Evolutionary conservation across 1,284 basidiomycete genomes (phyloP).

Genomic region (Irpex sp.): DNA sequence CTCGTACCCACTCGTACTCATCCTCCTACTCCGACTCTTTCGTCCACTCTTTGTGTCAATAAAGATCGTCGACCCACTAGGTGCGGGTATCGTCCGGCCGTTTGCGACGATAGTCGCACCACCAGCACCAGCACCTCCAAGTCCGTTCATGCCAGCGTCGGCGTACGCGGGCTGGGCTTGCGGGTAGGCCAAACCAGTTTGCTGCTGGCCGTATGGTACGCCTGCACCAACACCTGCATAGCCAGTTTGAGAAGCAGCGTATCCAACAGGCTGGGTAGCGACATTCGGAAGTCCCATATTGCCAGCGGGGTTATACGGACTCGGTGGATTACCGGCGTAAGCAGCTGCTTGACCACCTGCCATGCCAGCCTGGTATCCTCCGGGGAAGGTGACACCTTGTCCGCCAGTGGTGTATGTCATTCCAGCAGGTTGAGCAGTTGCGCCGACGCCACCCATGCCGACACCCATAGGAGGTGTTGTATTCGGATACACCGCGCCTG

Average conservation of each 20-base stretch:
- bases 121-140: neutral
- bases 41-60: conserved; percentile 1
- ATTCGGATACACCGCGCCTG: neutral
- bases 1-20: neutral
- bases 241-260: neutral
- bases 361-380: neutral
- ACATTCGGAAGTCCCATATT: neutral
- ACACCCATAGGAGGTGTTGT: neutral
- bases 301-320: neutral
- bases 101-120: neutral
- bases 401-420: neutral
- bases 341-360: neutral
- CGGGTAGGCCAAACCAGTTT: neutral
- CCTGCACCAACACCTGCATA: conserved; percentile 1
- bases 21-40: neutral
- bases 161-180: neutral
- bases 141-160: neutral
- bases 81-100: conserved; percentile 7
- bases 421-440: neutral
- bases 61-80: conserved; percentile 11
- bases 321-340: neutral
- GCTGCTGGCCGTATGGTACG: neutral
- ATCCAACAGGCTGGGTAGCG: neutral
- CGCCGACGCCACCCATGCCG: neutral
- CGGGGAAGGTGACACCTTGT: neutral